Conservation (phyloP, 2,329 filamentous ascomycete species). For the Ascochyta pisi region DNA sequence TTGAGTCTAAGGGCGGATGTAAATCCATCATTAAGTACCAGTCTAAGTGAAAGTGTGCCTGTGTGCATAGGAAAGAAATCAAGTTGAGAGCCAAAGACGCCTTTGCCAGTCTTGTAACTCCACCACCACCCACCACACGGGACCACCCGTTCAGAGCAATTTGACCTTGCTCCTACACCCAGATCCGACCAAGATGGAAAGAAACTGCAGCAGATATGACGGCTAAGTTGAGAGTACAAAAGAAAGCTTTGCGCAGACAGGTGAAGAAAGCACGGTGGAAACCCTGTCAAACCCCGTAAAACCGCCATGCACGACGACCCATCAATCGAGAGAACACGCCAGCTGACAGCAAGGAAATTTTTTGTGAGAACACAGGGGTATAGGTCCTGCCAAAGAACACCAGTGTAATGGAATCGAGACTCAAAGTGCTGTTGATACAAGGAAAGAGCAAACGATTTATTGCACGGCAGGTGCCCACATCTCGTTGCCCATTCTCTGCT, state of each 20-base stretch:
- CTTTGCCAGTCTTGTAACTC: constrained; percentile 44
- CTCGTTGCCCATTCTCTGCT: constrained; percentile 47
- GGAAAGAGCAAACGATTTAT: constrained; percentile 35
- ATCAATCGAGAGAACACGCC: constrained; percentile 39
- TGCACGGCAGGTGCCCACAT: constrained; percentile 54
- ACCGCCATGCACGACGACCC: constrained; percentile 35
- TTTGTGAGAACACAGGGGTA: constrained; percentile 50
- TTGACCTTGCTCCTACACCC: constrained; percentile 18
- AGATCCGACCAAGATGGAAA: constrained; percentile 26
- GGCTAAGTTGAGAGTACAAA: constrained; percentile 32
- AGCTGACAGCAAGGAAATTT: constrained; percentile 40
- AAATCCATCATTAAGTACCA: constrained; percentile 52
- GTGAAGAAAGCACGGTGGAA: constrained; percentile 21
- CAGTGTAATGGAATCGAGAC: constrained; percentile 42
- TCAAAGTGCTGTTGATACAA: constrained; percentile 43
- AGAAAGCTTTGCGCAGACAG: constrained; percentile 24
- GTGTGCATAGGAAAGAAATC: constrained; percentile 36
- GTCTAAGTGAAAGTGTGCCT: constrained; percentile 45
- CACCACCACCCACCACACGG: constrained; percentile 26
- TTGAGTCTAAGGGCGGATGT: constrained; percentile 49
- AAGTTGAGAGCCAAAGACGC: constrained; percentile 35
- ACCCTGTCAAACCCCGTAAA: constrained; percentile 32
- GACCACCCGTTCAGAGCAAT: constrained; percentile 16
- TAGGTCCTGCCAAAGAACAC: constrained; percentile 50
- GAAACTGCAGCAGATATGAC: constrained; percentile 38